Percentiles rank a stretch among this genome's conserved stretches.
Conservation (phyloP, 441 rosid genomes). For the Flueggea neowawraea region DNA sequence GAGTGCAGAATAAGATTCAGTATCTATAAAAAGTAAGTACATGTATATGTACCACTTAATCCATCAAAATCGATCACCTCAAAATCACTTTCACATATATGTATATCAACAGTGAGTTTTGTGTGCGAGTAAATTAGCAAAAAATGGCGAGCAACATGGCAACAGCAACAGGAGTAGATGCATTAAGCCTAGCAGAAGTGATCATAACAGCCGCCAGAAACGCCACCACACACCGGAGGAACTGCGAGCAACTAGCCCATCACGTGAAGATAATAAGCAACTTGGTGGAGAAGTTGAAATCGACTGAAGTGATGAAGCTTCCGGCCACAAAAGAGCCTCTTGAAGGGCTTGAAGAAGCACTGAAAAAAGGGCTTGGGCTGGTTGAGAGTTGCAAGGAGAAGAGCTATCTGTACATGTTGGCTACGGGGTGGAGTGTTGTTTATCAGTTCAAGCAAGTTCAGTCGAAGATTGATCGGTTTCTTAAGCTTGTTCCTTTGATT, state of each 20-base stretch:
- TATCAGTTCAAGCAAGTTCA: constrained; percentile 91
- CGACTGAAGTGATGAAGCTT: constrained; percentile 73
- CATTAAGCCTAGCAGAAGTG: constrained; percentile 75
- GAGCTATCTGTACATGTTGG: constrained; percentile 90
- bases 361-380: constrained; percentile 70
- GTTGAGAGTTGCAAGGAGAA: constrained; percentile 83
- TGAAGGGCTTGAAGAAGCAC: constrained; percentile 89
- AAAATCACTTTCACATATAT: too few species aligned
- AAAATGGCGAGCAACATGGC: constrained; percentile 30
- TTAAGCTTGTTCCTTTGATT: constrained; percentile 85
- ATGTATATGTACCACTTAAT: too few species aligned
- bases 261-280: constrained; percentile 88
- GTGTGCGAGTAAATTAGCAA: too few species aligned
- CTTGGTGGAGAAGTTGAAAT: constrained; percentile 74
- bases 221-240: constrained; percentile 91
- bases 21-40: too few species aligned
- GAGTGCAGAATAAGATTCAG: too few species aligned
- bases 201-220: constrained; percentile 76
- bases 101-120: too few species aligned
- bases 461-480: constrained; percentile 78
- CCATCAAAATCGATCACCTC: too few species aligned
- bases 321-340: constrained; percentile 82
- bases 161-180: constrained; percentile 82
- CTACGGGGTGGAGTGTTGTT: constrained; percentile 98
- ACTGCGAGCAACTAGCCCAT: constrained; percentile 87